A percentile compares a stretch with the other conserved stretches of the same genome.
phyloP scores from a whole-genome alignment of 2,329 filamentous ascomycete species.

The Botrytis hyacinthi region DNA sequence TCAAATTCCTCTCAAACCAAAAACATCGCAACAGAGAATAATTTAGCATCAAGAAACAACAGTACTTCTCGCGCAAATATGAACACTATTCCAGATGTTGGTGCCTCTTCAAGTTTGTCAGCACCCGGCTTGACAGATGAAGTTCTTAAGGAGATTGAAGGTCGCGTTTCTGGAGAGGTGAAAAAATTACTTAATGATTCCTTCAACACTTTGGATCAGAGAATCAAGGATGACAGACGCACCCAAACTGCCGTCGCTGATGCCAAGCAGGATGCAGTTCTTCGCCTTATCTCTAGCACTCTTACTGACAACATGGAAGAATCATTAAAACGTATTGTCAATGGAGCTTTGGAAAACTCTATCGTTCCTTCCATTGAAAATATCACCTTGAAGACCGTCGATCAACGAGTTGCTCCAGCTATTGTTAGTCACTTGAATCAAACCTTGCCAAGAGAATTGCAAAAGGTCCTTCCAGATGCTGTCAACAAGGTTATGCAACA shows the following conservation, averaged over 20 bases:
- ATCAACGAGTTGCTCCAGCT: slow-evolving; percentile 67
- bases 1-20: slow-evolving; percentile 30
- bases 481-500: slow-evolving; percentile 69
- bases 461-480: slow-evolving; percentile 64
- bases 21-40: slow-evolving; percentile 39
- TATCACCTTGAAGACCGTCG: slow-evolving; percentile 56
- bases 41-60: slow-evolving; percentile 33
- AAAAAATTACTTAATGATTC: slow-evolving; percentile 55
- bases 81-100: slow-evolving; percentile 25
- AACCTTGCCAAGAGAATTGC: slow-evolving; percentile 61
- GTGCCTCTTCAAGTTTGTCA: slow-evolving; percentile 17
- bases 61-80: slow-evolving; percentile 28
- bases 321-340: slow-evolving; percentile 49
- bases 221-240: slow-evolving; percentile 65
- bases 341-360: slow-evolving; percentile 63
- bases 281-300: slow-evolving; percentile 66
- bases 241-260: slow-evolving; percentile 60
- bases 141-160: slow-evolving; percentile 48
- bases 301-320: slow-evolving; percentile 66
- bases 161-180: slow-evolving; percentile 48
- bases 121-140: slow-evolving; percentile 43
- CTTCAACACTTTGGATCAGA: slow-evolving; percentile 60
- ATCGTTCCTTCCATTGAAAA: slow-evolving; percentile 74
- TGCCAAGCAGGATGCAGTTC: slow-evolving; percentile 67
- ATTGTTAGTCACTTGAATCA: slow-evolving; percentile 44